Evolutionary conservation across 768 basidiomycete genomes (phyloP).

Genomic region (Lyophyllum shimeji): DNA sequence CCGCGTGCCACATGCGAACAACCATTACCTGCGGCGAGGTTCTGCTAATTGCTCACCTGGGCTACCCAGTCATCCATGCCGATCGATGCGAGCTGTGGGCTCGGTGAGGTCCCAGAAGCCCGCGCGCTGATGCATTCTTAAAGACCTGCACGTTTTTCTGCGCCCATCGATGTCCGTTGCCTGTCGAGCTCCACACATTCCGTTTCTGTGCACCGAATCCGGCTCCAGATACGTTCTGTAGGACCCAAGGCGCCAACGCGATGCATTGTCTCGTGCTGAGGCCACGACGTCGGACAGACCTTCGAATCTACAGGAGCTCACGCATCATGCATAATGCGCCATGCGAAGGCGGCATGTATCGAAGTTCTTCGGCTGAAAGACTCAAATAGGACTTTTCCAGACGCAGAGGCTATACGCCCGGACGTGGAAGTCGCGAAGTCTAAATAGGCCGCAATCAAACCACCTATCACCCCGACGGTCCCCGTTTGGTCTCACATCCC

Average conservation of each 20-base stretch:
- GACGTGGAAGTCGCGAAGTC: neutral
- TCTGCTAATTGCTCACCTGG: too few species aligned
- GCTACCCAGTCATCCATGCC: too few species aligned
- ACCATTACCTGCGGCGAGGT: too few species aligned
- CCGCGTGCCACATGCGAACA: too few species aligned
- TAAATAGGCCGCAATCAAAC: neutral
- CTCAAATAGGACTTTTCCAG: slow-evolving; percentile 5
- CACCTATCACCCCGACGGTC: neutral
- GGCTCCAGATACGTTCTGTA: neutral
- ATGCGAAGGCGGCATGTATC: neutral
- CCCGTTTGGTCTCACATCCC: neutral
- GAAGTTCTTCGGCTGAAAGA: slow-evolving; percentile 14
- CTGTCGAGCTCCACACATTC: neutral
- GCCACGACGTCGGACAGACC: neutral
- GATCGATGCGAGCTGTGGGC: too few species aligned
- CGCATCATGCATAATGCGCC: too few species aligned
- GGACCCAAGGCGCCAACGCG: neutral
- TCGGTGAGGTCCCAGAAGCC: too few species aligned
- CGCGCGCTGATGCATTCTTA: too few species aligned
- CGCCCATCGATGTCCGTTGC: too few species aligned
- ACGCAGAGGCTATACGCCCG: neutral
- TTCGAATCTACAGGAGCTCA: neutral
- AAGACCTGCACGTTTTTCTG: too few species aligned
- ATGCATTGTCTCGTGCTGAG: too few species aligned
- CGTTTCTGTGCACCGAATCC: neutral